phyloP scores from a whole-genome alignment of 148 eudicot genomes.

The Rhododendron mucronatum region DNA sequence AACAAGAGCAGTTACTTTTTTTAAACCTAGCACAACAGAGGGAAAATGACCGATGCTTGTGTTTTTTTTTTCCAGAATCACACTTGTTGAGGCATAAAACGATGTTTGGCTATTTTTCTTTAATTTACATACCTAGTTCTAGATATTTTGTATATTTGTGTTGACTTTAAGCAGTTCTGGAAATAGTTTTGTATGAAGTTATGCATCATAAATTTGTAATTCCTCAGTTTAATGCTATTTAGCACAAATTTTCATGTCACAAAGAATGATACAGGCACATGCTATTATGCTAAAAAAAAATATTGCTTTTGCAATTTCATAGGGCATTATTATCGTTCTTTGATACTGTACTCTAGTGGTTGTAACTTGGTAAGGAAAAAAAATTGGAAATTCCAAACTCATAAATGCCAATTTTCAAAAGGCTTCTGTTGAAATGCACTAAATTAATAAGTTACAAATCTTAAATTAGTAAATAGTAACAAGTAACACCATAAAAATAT shows the following conservation, averaged over 20 bases:
- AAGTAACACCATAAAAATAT: background rate
- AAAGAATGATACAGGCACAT: background rate
- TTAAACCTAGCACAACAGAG: background rate
- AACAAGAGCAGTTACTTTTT: background rate
- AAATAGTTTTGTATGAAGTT: background rate
- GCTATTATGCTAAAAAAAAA: background rate
- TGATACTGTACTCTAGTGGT: background rate
- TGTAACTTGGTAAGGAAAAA: background rate
- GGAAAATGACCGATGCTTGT: background rate
- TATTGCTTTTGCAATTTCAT: background rate
- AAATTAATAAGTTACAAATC: background rate
- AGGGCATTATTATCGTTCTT: background rate
- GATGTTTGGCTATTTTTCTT: background rate
- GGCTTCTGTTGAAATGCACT: background rate
- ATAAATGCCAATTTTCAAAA: background rate
- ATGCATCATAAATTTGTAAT: background rate
- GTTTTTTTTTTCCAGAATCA: background rate
- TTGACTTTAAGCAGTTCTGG: background rate
- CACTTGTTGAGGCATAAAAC: background rate
- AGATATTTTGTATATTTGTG: background rate
- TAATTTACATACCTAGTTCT: background rate
- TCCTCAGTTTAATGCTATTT: background rate
- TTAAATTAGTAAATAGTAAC: background rate
- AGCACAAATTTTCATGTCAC: background rate
- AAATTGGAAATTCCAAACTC: background rate